phyloP scores from a whole-genome alignment of 2,329 filamentous ascomycete species.

The Emergomyces orientalis region DNA sequence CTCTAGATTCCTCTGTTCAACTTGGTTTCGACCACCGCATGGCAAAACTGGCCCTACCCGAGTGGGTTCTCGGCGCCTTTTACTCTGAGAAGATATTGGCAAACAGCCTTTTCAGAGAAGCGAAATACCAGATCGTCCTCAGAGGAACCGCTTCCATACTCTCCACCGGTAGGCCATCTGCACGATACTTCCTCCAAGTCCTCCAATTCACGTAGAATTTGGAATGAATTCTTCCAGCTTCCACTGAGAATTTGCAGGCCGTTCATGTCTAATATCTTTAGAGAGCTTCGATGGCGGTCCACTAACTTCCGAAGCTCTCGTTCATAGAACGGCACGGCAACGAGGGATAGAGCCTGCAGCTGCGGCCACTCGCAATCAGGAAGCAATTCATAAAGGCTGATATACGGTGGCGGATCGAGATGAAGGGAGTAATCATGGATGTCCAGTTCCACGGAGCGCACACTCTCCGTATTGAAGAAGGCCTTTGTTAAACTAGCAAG shows the following conservation, averaged over 20 bases:
- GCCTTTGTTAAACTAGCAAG: not conserved
- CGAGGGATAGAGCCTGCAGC: not conserved
- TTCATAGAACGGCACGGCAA: not conserved
- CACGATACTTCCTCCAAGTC: not conserved
- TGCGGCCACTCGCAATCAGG: constrained; percentile 1
- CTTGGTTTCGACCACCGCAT: not conserved
- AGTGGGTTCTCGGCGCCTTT: not conserved
- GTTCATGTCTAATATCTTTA: not conserved
- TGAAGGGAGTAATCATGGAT: not conserved
- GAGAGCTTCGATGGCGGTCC: not conserved
- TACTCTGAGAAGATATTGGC: not conserved
- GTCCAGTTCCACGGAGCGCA: not conserved
- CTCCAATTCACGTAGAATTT: not conserved
- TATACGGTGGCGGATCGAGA: not conserved
- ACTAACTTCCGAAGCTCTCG: not conserved
- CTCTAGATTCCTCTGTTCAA: not conserved
- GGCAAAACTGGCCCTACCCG: not conserved
- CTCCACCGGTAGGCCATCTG: not conserved
- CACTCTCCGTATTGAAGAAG: not conserved
- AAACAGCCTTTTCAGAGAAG: not conserved
- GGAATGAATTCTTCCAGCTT: not conserved
- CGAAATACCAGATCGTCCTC: not conserved
- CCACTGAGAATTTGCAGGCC: not conserved
- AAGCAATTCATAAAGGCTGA: not conserved
- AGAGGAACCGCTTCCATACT: not conserved